Percentiles rank a stretch among this genome's conserved stretches.
These are phyloP conservation scores for Verruconis gallopava DNA, from an alignment of 2,329 filamentous ascomycete species.

Conservation along the genomic window DNA sequence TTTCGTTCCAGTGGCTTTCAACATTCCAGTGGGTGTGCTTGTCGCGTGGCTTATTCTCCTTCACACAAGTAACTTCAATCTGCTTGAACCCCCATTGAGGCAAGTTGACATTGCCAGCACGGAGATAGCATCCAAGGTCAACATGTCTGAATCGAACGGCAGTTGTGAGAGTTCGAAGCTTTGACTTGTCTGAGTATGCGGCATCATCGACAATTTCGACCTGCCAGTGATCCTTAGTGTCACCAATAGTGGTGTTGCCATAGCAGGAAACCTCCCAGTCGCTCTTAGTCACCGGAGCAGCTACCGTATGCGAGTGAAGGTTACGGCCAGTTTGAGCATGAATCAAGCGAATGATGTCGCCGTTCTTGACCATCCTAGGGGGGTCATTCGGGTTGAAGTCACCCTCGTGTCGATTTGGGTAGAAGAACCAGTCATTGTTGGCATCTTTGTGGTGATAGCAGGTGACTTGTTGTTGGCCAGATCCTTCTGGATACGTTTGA, in stretches of 20 bases:
- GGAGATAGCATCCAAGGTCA: constrained; percentile 78
- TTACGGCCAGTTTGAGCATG: constrained; percentile 95
- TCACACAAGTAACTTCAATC: constrained; percentile 92
- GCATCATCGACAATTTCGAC: constrained; percentile 86
- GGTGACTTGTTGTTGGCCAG: constrained; percentile 87
- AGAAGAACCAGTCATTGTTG: constrained; percentile 99
- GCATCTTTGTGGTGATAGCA: constrained; percentile 99
- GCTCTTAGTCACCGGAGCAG: constrained; percentile 77
- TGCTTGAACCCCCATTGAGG: constrained; percentile 99
- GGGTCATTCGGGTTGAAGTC: constrained; percentile 61
- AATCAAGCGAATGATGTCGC: constrained; percentile 69
- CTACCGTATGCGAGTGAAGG: constrained; percentile 83
- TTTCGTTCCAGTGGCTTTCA: constrained; percentile 88
- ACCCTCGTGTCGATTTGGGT: constrained; percentile 70
- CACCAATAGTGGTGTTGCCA: constrained; percentile 86
- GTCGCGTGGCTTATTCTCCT: constrained; percentile 83
- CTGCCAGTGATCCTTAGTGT: constrained; percentile 96
- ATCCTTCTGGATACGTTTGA: constrained; percentile 91
- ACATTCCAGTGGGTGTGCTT: constrained; percentile 99
- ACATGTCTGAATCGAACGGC: constrained; percentile 79
- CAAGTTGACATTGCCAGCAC: constrained; percentile 88
- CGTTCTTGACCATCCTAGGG: constrained; percentile 63
- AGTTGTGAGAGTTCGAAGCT: constrained; percentile 81
- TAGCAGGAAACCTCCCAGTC: constrained; percentile 93
- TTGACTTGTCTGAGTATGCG: constrained; percentile 71